Evolutionary conservation across 331 rosid genomes (phyloP), one percentile per base, ranked within the genome.

Genomic region (Spiraea crenata): DNA sequence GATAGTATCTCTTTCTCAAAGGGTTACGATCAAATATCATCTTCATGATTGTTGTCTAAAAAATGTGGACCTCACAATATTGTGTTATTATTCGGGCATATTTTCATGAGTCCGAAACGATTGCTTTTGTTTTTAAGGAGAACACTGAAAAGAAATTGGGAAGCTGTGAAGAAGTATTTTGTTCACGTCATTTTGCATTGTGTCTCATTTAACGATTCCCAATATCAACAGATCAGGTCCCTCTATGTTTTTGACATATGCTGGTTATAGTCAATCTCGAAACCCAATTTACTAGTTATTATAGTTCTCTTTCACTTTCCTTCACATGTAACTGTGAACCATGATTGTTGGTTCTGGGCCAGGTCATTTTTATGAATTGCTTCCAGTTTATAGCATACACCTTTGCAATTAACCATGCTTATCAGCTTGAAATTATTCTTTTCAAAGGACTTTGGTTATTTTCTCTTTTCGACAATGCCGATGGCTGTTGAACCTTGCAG

Each of bases 401-500:
- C 0, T 49, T 15, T 49, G 31, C 31, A 25, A 25, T 25, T 7
- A 49, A 49, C 13, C 15, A 13, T 49, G 54, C 19, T 49, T 49
- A 14, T 49, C 54, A 49, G 54, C 54, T 49, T 49, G 54, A 49
- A 45, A 45, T 45, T 48, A 40, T 61, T 61, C 13, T 40, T 40
- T 39, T 39, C 34, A 6, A 46, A 1, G 35, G 2, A 16, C 41
- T 9, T 0, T 0, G 15, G 44, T 9, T 42, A 25, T 5, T 58
- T 38, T 57, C 2, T 44, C 25, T 17, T 12, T n/a, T 14, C n/a
- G 5, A 49, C 15, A 41, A 64, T 63, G 41, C 65, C 70, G 51
- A 58, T 19, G 20, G 74, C 41, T 83, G 52, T 80, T 78, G 52
- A 45, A 79, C 78, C 59, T 61, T 82, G 89, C 63, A 93, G 99